phyloP scores from a whole-genome alignment of 2,329 filamentous ascomycete species.

The Xylariaceae sp. region DNA sequence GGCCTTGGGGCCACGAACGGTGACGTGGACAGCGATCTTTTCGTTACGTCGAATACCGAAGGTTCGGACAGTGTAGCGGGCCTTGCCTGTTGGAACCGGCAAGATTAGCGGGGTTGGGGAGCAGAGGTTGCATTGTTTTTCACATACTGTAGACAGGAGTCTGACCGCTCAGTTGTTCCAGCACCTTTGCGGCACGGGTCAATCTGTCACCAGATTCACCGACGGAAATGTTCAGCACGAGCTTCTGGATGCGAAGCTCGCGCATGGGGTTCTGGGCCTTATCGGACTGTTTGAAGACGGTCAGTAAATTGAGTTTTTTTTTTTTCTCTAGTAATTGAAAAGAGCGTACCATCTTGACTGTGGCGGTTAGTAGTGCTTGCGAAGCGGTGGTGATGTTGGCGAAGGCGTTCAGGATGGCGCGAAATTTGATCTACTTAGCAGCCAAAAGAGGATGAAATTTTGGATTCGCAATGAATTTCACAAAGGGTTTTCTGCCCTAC shows the following conservation, averaged over 20 bases:
- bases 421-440: constrained; percentile 9
- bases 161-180: constrained; percentile 99
- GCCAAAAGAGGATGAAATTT: constrained; percentile 5
- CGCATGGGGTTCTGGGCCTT: constrained; percentile 98
- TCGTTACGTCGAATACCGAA: constrained; percentile 99
- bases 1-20: constrained; percentile 96
- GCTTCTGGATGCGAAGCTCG: constrained; percentile 80
- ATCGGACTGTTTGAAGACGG: constrained; percentile 55
- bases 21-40: constrained; percentile 99
- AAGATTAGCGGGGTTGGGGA: constrained; percentile 11
- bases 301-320: constrained; percentile 19
- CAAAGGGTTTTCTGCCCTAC: constrained; percentile 28
- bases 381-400: constrained; percentile 9
- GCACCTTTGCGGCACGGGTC: constrained; percentile 98
- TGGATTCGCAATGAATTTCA: constrained; percentile 15
- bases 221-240: constrained; percentile 81
- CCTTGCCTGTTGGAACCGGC: constrained; percentile 68
- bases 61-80: constrained; percentile 99
- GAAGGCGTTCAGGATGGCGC: constrained; percentile 5
- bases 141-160: constrained; percentile 96
- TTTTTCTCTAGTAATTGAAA: not conserved
- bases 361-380: constrained; percentile 23
- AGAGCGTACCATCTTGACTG: constrained; percentile 35
- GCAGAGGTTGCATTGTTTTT: not conserved
- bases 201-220: constrained; percentile 99